Conservation (phyloP, 1,284 basidiomycete genomes). For the Bjerkandera adusta region DNA sequence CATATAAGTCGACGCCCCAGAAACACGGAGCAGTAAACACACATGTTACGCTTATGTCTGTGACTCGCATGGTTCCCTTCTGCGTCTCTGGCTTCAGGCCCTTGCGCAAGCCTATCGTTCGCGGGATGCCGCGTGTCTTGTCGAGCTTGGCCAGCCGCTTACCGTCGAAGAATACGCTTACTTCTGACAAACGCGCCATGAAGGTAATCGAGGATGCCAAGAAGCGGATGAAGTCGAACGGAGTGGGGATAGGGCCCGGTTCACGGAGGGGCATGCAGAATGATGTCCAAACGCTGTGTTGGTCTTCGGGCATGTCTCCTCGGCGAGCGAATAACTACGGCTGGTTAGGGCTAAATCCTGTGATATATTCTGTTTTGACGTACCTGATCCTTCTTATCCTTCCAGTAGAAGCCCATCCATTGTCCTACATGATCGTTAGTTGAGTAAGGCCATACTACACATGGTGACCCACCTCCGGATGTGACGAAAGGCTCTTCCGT, state of each 20-base stretch:
- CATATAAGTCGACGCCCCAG: conserved; percentile 5
- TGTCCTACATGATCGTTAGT: conserved; percentile 45
- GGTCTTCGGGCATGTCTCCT: conserved; percentile 53
- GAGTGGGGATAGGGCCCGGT: conserved; percentile 76
- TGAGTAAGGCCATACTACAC: background rate
- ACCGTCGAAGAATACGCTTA: conserved; percentile 82
- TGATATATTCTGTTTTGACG: no score
- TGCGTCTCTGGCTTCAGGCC: conserved; percentile 47
- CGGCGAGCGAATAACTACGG: conserved; percentile 73
- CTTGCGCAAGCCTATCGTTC: conserved; percentile 55
- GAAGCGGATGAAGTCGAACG: conserved; percentile 89
- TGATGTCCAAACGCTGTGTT: conserved; percentile 70
- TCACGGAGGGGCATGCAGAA: conserved; percentile 92
- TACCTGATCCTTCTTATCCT: conserved; percentile 85
- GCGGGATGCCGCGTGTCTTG: conserved; percentile 66
- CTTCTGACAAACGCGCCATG: conserved; percentile 78
- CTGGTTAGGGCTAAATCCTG: no score
- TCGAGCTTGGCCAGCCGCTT: conserved; percentile 72
- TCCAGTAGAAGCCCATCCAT: conserved; percentile 99
- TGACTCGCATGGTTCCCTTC: conserved; percentile 65
- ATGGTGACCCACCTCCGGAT: conserved; percentile 60
- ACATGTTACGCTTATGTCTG: conserved; percentile 65
- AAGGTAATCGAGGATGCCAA: conserved; percentile 93
- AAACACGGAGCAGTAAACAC: conserved; percentile 22
- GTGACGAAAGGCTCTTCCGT: conserved; percentile 95